These are phyloP conservation scores for Limonomyces culmigenus DNA, from an alignment of 1,284 basidiomycete species.

Conservation along the genomic window DNA sequence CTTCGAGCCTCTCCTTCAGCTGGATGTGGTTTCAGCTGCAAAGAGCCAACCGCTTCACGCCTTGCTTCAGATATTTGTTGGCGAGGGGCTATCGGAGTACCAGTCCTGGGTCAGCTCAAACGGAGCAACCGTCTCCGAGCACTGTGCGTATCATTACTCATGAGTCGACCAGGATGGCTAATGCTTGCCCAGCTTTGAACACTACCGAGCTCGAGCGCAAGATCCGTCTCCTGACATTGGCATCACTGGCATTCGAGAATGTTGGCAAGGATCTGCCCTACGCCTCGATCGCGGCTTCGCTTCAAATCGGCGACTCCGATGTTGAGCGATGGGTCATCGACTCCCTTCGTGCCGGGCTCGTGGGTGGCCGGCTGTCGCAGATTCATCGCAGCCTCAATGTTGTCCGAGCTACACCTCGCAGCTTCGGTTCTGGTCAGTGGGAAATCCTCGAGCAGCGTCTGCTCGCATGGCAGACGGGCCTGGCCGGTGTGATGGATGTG, in stretches of 20 bases:
- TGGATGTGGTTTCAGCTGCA: slow-evolving; percentile 54
- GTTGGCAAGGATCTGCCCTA: slow-evolving; percentile 69
- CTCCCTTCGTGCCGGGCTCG: slow-evolving; percentile 77
- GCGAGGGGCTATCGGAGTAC: slow-evolving; percentile 47
- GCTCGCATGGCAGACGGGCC: slow-evolving; percentile 62
- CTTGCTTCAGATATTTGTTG: slow-evolving; percentile 59
- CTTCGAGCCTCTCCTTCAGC: slow-evolving; percentile 67
- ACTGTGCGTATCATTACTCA: slow-evolving; percentile 30
- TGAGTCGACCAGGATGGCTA: background rate
- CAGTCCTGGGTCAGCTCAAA: slow-evolving; percentile 44
- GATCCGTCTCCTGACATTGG: slow-evolving; percentile 67
- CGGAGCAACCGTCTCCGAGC: slow-evolving; percentile 31
- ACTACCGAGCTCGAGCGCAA: slow-evolving; percentile 54
- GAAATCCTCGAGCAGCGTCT: slow-evolving; percentile 65
- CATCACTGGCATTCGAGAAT: slow-evolving; percentile 63
- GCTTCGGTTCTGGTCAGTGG: slow-evolving; percentile 75
- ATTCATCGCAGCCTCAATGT: slow-evolving; percentile 63
- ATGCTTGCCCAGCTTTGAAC: slow-evolving; percentile 25
- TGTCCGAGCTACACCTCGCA: slow-evolving; percentile 59
- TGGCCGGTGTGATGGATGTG: slow-evolving; percentile 52
- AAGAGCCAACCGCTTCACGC: slow-evolving; percentile 52
- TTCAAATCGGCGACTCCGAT: slow-evolving; percentile 50
- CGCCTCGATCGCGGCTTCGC: slow-evolving; percentile 46
- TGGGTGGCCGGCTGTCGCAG: slow-evolving; percentile 79
- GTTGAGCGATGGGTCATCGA: slow-evolving; percentile 92